Percentiles rank a stretch among this genome's conserved stretches.
phyloP scores from a whole-genome alignment of 225 moss, liverwort and hornwort species.

The Sphagnum contortum region DNA sequence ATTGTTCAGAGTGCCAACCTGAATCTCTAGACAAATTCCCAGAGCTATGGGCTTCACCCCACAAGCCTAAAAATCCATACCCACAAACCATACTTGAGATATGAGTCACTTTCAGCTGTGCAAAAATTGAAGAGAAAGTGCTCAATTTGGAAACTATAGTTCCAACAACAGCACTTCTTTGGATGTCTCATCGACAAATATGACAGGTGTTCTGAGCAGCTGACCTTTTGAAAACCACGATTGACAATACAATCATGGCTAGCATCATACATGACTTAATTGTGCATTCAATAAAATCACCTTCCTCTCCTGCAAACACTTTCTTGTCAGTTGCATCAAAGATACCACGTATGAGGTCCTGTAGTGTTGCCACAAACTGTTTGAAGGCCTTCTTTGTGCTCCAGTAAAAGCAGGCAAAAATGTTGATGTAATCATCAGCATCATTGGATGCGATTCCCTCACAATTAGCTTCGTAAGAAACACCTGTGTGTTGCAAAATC shows the following conservation, averaged over 20 bases:
- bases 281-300: constrained; percentile 47
- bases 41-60: no score
- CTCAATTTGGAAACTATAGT: no score
- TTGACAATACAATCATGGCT: constrained; percentile 66
- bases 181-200: constrained; percentile 53
- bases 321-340: constrained; percentile 60
- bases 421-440: constrained; percentile 15
- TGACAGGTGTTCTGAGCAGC: constrained; percentile 31
- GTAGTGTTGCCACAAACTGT: constrained; percentile 51
- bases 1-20: no score
- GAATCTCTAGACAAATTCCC: no score
- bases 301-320: constrained; percentile 40
- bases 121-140: no score
- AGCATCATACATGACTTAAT: constrained; percentile 82
- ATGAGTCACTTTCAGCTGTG: no score
- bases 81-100: no score
- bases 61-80: no score
- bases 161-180: no score
- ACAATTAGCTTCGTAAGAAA: no score
- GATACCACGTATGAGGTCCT: constrained; percentile 53
- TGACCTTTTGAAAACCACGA: constrained; percentile 73
- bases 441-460: constrained; percentile 14
- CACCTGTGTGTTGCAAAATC: neutral
- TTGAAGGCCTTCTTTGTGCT: constrained; percentile 49
- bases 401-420: constrained; percentile 59